Evolutionary conservation across 257 asterid species (phyloP).

Genomic region (Ilex asprella): DNA sequence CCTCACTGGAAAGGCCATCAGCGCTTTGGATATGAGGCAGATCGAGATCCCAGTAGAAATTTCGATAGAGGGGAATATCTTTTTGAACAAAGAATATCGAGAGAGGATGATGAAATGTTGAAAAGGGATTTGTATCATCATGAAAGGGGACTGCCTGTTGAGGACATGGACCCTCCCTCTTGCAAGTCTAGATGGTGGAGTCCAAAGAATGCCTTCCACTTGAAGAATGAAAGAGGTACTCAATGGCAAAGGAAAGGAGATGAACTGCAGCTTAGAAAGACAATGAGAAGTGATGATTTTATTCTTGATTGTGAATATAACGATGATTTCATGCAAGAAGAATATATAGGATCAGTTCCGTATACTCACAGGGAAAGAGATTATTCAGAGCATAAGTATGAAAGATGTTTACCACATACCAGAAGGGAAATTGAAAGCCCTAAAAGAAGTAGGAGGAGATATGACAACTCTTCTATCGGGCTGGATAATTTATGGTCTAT

Average conservation of each 20-base stretch:
- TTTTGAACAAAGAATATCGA: slow-evolving; percentile 16
- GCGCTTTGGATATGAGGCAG: slow-evolving; percentile 22
- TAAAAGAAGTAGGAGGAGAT: slow-evolving; percentile 21
- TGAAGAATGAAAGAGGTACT: slow-evolving; percentile 17
- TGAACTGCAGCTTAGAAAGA: slow-evolving; percentile 21
- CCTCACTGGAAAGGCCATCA: slow-evolving; percentile 19
- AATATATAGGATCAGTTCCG: slow-evolving; percentile 18
- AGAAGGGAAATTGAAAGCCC: slow-evolving; percentile 33
- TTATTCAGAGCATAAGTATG: slow-evolving; percentile 15
- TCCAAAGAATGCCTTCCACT: slow-evolving; percentile 14
- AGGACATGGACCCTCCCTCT: slow-evolving; percentile 16
- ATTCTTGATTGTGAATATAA: slow-evolving; percentile 18
- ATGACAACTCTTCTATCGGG: slow-evolving; percentile 14
- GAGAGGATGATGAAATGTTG: slow-evolving; percentile 17
- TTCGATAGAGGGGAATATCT: slow-evolving; percentile 16
- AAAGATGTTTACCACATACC: slow-evolving; percentile 18
- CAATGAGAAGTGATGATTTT: slow-evolving; percentile 20
- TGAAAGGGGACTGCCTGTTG: slow-evolving; percentile 22
- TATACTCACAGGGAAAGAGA: slow-evolving; percentile 21
- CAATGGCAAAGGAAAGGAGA: slow-evolving; percentile 20
- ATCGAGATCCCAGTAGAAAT: slow-evolving; percentile 13
- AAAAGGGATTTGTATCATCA: slow-evolving; percentile 20
- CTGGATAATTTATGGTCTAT: slow-evolving; percentile 12
- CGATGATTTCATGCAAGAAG: slow-evolving; percentile 17
- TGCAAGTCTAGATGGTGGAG: slow-evolving; percentile 15